Base-by-base conservation (phyloP, 2,329 filamentous ascomycete species). In the Penicillium crustosum region DNA sequence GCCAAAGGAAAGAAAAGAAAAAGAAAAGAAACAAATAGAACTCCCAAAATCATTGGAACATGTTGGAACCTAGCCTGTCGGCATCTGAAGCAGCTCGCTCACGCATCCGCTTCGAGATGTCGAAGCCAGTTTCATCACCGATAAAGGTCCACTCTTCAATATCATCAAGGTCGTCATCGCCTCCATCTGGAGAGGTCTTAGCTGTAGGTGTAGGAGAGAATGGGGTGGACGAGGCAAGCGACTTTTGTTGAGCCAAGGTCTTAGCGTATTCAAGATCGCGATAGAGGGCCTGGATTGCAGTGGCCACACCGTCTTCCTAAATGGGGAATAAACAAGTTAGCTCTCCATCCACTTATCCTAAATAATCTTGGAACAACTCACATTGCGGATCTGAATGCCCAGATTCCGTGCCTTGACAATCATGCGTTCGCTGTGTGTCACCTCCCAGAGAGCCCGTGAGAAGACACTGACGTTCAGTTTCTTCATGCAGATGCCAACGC, bases 131-230 rank as follows among this genome's bases (percentile, higher is more conserved):
- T 41, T 84, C 82, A 33, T 84, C 82, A 31, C 90, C 91, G 21
- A 97, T 83, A 75, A 97, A 91, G 0, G 93, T 97, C 93, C 93
- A 97, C 72, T 95, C 91, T 68, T 90, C 87, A 60, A 89, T 88
- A 13, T 88, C 86, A 33, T 87, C 87, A 13, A 83, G 77, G 49
- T 85, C 81, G 39, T 83, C 75, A 43, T 73, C 79, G 19, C 77
- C 73, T 61, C 52, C 67, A 73, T 73, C 73, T 6, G 73, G 74
- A 7, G 68, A 68, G 31, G 68, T 70, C 42, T 75, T 71, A n/a
- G 72, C 71, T n/a, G 66, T 63, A 1, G 67, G 68, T 2, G 66
- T 71, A 12, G 73, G 68, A 17, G 72, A 71, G 47, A 72, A 73
- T 2, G 73, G 73, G 8, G 72, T 73, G 6, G 70, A 68, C 7